Conservation (phyloP, 768 basidiomycete species). For the Macrolepiota fuliginosa region DNA sequence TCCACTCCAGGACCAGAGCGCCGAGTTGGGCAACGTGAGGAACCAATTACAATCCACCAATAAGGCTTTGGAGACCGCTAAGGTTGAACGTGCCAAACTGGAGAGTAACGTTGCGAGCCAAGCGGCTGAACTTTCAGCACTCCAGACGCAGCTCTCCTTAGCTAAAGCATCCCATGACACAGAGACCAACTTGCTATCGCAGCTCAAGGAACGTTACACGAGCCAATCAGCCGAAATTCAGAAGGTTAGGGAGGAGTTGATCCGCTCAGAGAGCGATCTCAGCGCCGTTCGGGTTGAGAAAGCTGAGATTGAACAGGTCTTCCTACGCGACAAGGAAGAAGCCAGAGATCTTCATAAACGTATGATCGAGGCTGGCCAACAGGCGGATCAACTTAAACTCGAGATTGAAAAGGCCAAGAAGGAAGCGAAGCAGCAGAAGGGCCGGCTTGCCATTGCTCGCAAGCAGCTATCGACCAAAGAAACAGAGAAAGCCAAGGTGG, state of each 20-base stretch:
- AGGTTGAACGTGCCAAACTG: constrained; percentile 61
- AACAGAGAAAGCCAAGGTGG: constrained; percentile 62
- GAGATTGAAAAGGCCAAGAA: constrained; percentile 88
- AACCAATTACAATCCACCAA: constrained; percentile 84
- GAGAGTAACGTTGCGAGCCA: constrained; percentile 68
- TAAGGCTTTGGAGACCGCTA: constrained; percentile 61
- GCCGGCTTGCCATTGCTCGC: constrained; percentile 88
- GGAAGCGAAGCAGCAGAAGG: constrained; percentile 96
- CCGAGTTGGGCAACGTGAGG: constrained; percentile 83
- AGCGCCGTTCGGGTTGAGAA: constrained; percentile 88
- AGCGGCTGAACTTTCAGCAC: constrained; percentile 69
- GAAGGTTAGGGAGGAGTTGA: constrained; percentile 73
- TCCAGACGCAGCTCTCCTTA: constrained; percentile 80
- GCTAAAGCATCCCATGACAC: constrained; percentile 86
- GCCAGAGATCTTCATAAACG: constrained; percentile 79
- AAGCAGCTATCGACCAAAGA: constrained; percentile 91
- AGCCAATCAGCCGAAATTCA: constrained; percentile 72
- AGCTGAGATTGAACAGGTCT: constrained; percentile 81
- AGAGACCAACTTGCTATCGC: constrained; percentile 67
- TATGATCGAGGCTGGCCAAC: constrained; percentile 77
- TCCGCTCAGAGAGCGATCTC: constrained; percentile 88
- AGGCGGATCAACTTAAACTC: constrained; percentile 65
- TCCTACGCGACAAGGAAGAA: constrained; percentile 94
- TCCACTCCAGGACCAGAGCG: constrained; percentile 68
- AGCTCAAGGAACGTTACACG: constrained; percentile 65